These are phyloP conservation scores for Diatrype stigma DNA, from an alignment of 2,329 filamentous ascomycete species.

Conservation along the genomic window DNA sequence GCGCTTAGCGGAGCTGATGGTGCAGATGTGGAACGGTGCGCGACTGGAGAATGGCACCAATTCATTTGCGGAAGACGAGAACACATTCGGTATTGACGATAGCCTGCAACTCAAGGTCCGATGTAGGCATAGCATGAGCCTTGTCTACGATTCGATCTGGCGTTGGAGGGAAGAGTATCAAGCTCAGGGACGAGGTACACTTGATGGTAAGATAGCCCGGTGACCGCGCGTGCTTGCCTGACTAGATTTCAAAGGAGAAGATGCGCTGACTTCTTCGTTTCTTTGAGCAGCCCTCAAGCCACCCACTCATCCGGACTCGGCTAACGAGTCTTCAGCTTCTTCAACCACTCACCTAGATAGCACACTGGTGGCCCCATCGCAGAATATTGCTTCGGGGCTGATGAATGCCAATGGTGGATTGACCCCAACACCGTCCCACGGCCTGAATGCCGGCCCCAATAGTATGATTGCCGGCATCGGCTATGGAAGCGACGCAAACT, in stretches of 20 bases:
- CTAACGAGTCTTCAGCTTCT: constrained; percentile 66
- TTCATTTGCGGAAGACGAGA: constrained; percentile 45
- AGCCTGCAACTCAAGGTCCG: constrained; percentile 76
- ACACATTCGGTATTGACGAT: constrained; percentile 56
- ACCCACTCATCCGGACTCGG: constrained; percentile 79
- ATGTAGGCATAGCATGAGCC: constrained; percentile 78
- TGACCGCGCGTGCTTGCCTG: constrained; percentile 17
- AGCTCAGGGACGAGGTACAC: constrained; percentile 62
- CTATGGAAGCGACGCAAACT: constrained; percentile 62
- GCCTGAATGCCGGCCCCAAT: constrained; percentile 39
- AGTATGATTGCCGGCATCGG: constrained; percentile 48
- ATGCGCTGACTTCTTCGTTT: no score
- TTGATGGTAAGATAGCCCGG: constrained; percentile 58
- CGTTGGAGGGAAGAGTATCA: constrained; percentile 79
- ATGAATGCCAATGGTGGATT: constrained; percentile 48
- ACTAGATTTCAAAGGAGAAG: constrained; percentile 29
- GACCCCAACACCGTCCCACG: constrained; percentile 45
- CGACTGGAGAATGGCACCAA: constrained; percentile 46
- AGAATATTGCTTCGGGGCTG: constrained; percentile 43
- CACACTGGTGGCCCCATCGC: constrained; percentile 50
- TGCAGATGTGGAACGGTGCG: constrained; percentile 79
- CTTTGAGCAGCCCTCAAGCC: constrained; percentile 67
- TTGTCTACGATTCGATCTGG: constrained; percentile 83
- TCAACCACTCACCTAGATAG: constrained; percentile 58
- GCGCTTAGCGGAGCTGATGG: constrained; percentile 78